Evolutionary conservation across 2,329 filamentous ascomycete genomes (phyloP), one percentile per base, ranked within the genome.

Genomic region (Metarhizium guizhouense): DNA sequence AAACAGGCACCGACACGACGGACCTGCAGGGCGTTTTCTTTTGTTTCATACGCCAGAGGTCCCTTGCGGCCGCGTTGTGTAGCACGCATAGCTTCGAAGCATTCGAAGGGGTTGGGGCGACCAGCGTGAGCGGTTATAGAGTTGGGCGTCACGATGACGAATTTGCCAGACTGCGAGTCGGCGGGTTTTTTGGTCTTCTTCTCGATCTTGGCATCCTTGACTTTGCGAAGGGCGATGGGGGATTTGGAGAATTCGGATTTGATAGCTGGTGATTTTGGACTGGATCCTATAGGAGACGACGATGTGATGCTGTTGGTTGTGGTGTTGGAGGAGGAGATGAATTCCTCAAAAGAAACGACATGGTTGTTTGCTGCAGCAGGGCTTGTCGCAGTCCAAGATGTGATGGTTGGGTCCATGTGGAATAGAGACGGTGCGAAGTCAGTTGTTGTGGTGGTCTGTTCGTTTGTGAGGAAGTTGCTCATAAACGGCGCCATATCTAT

Each of bases 61-160:
- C 80, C 80, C 62, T 83, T 83, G 53, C 80, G 73, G 2, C 80
- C 80, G 54, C 78, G 74, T 58, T 81, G 78, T 7, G 77, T 77
- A 6, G 75, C 74, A 29, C 76, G 72, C 68, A 78, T 72, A 16
- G 74, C 74, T 61, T 82, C 79, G 62, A 81, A 78, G 60, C 78
- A 81, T 56, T 82, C 79, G 57, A 75, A 82, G 2, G 74, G 74
- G 62, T 80, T 81, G 47, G 74, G 72, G 47, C 73, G 75, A 50
- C 76, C 76, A 18, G 73, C 72, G 54, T 76, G 73, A n/a, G 76
- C 75, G 60, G 71, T 75, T 65, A 82, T 80, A 29, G 76, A 75
- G 43, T 73, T 76, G 4, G 79, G 78, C 1, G 79, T 82, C 54
- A 82, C 73, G 57, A 82, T 78, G 61, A 82, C 74, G 62, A 82